Evolutionary conservation across 2,329 filamentous ascomycete genomes (phyloP).

Genomic region (Fusarium guadeloupense): DNA sequence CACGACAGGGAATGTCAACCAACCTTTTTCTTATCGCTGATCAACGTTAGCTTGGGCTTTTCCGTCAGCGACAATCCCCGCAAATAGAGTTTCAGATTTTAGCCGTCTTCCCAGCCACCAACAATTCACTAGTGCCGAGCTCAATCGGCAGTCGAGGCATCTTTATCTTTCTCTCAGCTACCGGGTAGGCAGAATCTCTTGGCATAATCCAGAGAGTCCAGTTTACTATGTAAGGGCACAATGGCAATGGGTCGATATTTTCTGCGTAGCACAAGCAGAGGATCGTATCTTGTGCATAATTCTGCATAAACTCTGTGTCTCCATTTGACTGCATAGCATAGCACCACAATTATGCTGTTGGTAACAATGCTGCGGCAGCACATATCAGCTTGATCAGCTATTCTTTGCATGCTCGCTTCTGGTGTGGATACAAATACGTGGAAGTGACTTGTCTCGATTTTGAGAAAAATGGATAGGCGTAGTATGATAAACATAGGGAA

Average conservation of each 20-base stretch:
- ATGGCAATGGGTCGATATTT: too few relatives aligned
- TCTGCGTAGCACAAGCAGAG: too few relatives aligned
- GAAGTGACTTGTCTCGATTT: too few relatives aligned
- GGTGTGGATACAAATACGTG: background rate
- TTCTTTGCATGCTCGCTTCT: background rate
- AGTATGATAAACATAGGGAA: too few relatives aligned
- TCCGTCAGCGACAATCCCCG: constrained; percentile 9
- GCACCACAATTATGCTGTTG: background rate
- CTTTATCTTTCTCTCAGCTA: background rate
- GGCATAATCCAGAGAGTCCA: too few relatives aligned
- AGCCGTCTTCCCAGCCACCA: constrained; percentile 20
- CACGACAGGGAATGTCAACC: constrained; percentile 6
- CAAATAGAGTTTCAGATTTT: constrained; percentile 22
- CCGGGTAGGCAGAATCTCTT: background rate
- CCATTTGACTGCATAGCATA: background rate
- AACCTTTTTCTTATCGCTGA: background rate
- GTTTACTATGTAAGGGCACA: too few relatives aligned
- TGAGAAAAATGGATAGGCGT: too few relatives aligned
- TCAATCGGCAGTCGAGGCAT: background rate
- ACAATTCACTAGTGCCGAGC: background rate
- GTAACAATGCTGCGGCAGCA: constrained; percentile 1
- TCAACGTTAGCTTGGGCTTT: constrained; percentile 13
- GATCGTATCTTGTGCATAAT: too few relatives aligned
- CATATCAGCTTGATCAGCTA: background rate
- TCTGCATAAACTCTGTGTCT: background rate